Percentiles rank a stretch among this genome's conserved stretches.
Conservation (phyloP, 2,329 filamentous ascomycete genomes). For the Pseudocercospora fijiensis region DNA sequence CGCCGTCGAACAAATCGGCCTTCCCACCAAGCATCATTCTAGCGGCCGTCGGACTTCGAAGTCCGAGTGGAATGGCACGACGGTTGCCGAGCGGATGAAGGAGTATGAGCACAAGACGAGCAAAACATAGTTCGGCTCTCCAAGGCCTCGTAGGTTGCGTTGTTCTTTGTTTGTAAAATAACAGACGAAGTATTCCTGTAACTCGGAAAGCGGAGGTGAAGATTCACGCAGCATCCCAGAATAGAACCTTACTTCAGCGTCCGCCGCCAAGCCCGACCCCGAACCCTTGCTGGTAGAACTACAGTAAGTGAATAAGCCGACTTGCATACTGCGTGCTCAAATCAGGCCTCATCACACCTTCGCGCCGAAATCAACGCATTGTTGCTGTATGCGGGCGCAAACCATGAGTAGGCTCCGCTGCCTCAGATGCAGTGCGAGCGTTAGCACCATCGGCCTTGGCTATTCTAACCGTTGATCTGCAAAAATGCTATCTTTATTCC, state of each 20-base stretch:
- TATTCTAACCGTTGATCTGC: neutral
- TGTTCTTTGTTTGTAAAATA: neutral
- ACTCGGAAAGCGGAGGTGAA: neutral
- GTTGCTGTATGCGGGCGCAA: neutral
- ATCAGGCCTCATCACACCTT: neutral
- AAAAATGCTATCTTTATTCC: constrained; percentile 10
- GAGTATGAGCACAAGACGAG: constrained; percentile 18
- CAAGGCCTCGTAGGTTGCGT: neutral
- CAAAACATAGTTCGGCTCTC: constrained; percentile 3
- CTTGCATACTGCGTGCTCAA: neutral
- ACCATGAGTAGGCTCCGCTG: neutral
- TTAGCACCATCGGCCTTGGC: constrained; percentile 6
- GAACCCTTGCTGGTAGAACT: neutral
- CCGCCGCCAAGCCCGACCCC: neutral
- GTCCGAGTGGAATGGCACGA: constrained; percentile 51
- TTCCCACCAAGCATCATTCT: constrained; percentile 42
- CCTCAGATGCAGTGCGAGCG: constrained; percentile 4
- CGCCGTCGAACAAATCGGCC: constrained; percentile 31
- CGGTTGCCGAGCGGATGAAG: constrained; percentile 44
- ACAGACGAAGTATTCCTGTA: neutral
- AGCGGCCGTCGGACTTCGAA: constrained; percentile 24
- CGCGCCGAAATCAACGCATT: constrained; percentile 11
- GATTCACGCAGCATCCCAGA: neutral
- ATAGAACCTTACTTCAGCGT: constrained; percentile 1
- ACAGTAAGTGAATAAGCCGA: neutral